Conservation (phyloP, 2,329 filamentous ascomycete genomes). For the Fusarium globosum region DNA sequence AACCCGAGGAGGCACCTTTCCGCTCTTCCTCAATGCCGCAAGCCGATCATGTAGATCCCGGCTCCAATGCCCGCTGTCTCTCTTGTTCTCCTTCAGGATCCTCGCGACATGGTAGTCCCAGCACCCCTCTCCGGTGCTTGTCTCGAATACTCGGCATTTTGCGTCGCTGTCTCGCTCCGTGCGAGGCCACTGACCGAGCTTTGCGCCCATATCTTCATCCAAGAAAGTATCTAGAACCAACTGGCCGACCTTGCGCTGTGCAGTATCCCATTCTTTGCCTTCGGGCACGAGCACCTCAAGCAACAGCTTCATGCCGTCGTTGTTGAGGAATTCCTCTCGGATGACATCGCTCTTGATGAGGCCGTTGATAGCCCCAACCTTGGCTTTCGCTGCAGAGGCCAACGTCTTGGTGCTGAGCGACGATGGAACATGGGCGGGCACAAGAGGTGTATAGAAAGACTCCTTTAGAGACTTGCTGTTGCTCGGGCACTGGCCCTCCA, state of each 20-base stretch:
- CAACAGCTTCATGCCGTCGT: slow-evolving; percentile 64
- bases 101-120: slow-evolving; percentile 66
- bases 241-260: slow-evolving; percentile 66
- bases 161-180: slow-evolving; percentile 48
- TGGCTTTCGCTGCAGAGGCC: slow-evolving; percentile 50
- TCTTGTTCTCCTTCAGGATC: slow-evolving; percentile 53
- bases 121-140: slow-evolving; percentile 61
- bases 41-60: slow-evolving; percentile 54
- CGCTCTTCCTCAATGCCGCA: slow-evolving; percentile 47
- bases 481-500: slow-evolving; percentile 52
- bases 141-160: slow-evolving; percentile 50
- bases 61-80: slow-evolving; percentile 59
- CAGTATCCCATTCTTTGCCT: slow-evolving; percentile 60
- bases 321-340: slow-evolving; percentile 65
- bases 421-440: slow-evolving; percentile 45
- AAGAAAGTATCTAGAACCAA: slow-evolving; percentile 74
- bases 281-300: slow-evolving; percentile 63
- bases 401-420: slow-evolving; percentile 39
- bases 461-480: slow-evolving; percentile 48
- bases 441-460: slow-evolving; percentile 55
- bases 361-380: slow-evolving; percentile 64
- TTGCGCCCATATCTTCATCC: slow-evolving; percentile 72
- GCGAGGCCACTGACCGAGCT: slow-evolving; percentile 66
- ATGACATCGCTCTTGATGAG: slow-evolving; percentile 66
- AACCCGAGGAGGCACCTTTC: slow-evolving; percentile 41